phyloP scores from a whole-genome alignment of 192 early-diverging fungal species.

The Coemansia sp. region DNA sequence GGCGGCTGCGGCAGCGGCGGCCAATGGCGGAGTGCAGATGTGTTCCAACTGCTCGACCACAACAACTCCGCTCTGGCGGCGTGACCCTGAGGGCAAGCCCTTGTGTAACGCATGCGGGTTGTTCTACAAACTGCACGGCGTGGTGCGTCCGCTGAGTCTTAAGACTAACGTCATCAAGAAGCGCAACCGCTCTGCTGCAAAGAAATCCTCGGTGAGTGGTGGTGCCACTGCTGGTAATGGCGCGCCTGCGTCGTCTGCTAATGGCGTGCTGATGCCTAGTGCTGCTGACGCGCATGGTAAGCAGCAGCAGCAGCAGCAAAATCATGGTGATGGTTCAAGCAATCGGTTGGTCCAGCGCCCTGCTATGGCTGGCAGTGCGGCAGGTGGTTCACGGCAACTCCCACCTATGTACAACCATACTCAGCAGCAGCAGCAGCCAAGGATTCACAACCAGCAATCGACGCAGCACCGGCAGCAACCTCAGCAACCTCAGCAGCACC shows the following conservation, averaged over 20 bases:
- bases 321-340: neutral
- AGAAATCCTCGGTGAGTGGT: slow-evolving; percentile 9
- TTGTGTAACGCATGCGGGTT: slow-evolving; percentile 98
- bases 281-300: neutral
- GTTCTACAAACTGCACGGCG: slow-evolving; percentile 93
- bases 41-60: slow-evolving; percentile 87
- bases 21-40: slow-evolving; percentile 9
- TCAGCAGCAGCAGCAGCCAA: slow-evolving; percentile 1
- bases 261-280: neutral
- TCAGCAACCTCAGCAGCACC: neutral
- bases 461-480: neutral
- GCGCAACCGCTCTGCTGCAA: slow-evolving; percentile 69
- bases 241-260: neutral
- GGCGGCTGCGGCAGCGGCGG: slow-evolving; percentile 2
- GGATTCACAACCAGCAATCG: neutral
- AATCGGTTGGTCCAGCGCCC: neutral
- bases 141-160: slow-evolving; percentile 86
- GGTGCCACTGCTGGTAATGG: neutral
- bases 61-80: slow-evolving; percentile 93
- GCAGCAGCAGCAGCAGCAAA: slow-evolving; percentile 12
- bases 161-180: slow-evolving; percentile 96
- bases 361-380: neutral
- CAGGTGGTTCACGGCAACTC: neutral
- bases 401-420: neutral
- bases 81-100: slow-evolving; percentile 82